Evolutionary conservation across 306 rosid genomes (phyloP), one percentile per base, ranked within the genome.

Genomic region (Benincasa hispida): DNA sequence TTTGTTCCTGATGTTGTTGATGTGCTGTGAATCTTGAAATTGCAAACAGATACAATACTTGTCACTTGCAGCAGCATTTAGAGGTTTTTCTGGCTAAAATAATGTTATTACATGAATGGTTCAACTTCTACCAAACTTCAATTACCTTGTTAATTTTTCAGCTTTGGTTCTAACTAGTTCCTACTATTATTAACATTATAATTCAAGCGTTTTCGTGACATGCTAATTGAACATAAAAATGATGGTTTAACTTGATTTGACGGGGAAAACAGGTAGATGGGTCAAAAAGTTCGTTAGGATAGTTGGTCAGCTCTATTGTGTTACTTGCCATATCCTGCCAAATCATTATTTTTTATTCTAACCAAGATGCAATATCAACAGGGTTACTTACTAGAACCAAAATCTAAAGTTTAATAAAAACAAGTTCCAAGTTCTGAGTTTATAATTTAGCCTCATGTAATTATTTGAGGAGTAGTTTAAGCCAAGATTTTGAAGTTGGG

Each of bases 1-100:
- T 74, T 74, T 58, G 81, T 68, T 59, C 32, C 80, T 57, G 84
- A 7, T 50, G 5, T 24, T 68, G 97, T 92, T 76, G 92, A 88
- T 47, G 89, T 80, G 86, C 96, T 88, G 53, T 85, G 89, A 39
- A 92, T 87, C 97, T 90, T 79, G 76, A 24, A 47, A 70, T 70
- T 47, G 24, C 76, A 47, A 19, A 66, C 2, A 66, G 28, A 66
- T 10, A 70, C 32, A 0, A 22, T 37, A 66, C 11, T 70, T 7
- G 39, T 70, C 37, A 70, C 37, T 45, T 35, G 34, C 18, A 10
- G 61, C 60, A 21, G 65, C 34, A 58, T 58, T 59, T 27, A 1
- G 37, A 5, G 37, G 66, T 27, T 55, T n/a, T 21, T 12, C 14
- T 55, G 60, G 60, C 11, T 55, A 55, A 55, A 21, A 8, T 2